phyloP scores from a whole-genome alignment of 2,329 filamentous ascomycete species.

The Aureobasidium sp. region DNA sequence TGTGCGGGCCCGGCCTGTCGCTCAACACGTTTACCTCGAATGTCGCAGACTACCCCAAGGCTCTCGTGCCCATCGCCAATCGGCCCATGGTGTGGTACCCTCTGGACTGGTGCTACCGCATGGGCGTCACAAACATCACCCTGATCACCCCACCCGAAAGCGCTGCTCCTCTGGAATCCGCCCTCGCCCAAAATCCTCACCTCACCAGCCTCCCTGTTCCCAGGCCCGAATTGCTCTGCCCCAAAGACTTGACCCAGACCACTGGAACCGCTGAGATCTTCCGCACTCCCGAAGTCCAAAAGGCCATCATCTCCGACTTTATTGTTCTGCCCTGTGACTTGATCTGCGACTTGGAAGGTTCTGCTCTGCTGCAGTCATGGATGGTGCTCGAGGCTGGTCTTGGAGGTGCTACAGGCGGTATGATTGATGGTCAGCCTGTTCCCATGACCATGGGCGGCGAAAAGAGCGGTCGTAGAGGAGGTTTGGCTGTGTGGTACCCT shows the following conservation, averaged over 20 bases:
- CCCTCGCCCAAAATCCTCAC: constrained; percentile 70
- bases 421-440: constrained; percentile 37
- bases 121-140: constrained; percentile 63
- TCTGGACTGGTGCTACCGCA: constrained; percentile 76
- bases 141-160: constrained; percentile 53
- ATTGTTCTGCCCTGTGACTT: constrained; percentile 88
- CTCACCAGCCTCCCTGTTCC: constrained; percentile 67
- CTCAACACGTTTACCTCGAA: constrained; percentile 77
- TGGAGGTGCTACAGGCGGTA: constrained; percentile 49
- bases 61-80: constrained; percentile 74
- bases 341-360: constrained; percentile 80
- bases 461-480: constrained; percentile 60
- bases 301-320: constrained; percentile 77
- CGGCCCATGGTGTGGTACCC: constrained; percentile 87
- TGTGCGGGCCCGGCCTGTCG: constrained; percentile 75
- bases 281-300: constrained; percentile 71
- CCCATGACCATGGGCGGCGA: constrained; percentile 48
- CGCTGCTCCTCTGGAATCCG: constrained; percentile 58
- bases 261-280: constrained; percentile 87
- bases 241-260: constrained; percentile 67
- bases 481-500: constrained; percentile 84
- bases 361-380: constrained; percentile 81
- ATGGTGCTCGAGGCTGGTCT: constrained; percentile 75
- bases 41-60: constrained; percentile 74
- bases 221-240: constrained; percentile 68